phyloP scores from a whole-genome alignment of 495 filamentous ascomycete genomes.

The Tuber brumale region DNA sequence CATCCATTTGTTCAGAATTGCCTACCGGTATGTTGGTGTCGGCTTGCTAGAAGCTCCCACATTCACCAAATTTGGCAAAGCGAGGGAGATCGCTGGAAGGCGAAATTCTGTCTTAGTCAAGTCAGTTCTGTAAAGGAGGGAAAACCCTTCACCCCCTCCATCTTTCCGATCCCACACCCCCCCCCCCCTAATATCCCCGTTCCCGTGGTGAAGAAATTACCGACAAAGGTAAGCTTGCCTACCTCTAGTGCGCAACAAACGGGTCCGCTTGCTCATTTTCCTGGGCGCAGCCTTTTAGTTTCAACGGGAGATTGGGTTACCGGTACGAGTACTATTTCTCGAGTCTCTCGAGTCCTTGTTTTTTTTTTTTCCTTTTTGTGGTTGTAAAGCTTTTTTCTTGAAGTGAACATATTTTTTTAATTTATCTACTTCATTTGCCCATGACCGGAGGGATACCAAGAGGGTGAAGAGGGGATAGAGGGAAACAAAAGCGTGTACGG shows the following conservation, averaged over 20 bases:
- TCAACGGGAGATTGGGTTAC: background rate
- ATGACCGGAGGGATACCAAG: background rate
- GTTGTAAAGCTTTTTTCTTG: background rate
- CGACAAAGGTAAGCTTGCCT: background rate
- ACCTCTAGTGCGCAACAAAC: background rate
- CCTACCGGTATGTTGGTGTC: background rate
- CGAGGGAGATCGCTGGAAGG: background rate
- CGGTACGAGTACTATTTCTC: background rate
- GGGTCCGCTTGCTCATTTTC: background rate
- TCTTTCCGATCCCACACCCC: background rate
- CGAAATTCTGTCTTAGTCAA: background rate
- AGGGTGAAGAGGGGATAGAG: background rate
- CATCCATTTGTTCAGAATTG: background rate
- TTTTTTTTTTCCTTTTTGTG: background rate
- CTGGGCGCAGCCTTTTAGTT: background rate
- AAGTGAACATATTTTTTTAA: background rate
- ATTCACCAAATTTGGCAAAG: background rate
- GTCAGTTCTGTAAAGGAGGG: background rate
- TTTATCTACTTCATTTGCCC: background rate
- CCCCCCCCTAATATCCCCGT: background rate
- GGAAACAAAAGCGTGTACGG: background rate
- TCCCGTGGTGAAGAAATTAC: background rate
- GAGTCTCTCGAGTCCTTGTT: background rate
- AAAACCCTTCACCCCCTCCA: background rate
- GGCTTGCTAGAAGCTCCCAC: background rate